Evolutionary conservation across 2,329 filamentous ascomycete species (phyloP), one percentile per base, ranked within the genome.

Genomic region (Botrytis porri): DNA sequence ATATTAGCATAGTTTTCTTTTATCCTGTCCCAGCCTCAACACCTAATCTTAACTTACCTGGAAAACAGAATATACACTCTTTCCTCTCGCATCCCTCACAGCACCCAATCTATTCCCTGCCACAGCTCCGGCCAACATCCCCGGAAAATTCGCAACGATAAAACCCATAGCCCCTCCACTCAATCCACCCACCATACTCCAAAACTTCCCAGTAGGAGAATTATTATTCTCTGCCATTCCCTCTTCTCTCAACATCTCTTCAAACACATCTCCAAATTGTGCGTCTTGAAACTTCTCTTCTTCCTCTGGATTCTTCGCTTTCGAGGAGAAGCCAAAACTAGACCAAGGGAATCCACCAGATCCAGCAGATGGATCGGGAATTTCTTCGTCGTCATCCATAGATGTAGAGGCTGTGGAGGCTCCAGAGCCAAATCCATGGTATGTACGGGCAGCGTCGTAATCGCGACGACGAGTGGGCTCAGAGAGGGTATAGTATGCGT

Each of bases 151-250:
- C 41, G 92, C 96, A 39, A 98, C 88, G 77, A 99, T 99, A 82
- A 98, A 98, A 0, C 96, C 96, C 81, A 99, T 88, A 4, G 94
- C 93, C 20, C 92, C 95, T 45, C 96, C 96, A 80, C 93, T 96
- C 59, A 95, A 82, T 1, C 94, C 94, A 4, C 96, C 96, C 0
- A 98, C 81, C 75, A 98, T 82, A 73, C 90, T 88, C 95, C 96
- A 99, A 82, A 99, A 97, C 77, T 90, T 90, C 75, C 88, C 86
- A 3, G 90, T 95, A 1, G 86, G 86, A 64, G 82, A 88, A 29
- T 87, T 87, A 7, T 86, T 85, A 20, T 88, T 88, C 78, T 95
- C 93, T 0, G 93, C 93, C 86, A 98, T 89, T 77, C 94, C 88
- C 83, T 98, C 87, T 80, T 98, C 89, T 80, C 92, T 84, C 86